Conservation (phyloP, 495 filamentous ascomycete genomes). For the Daldinia decipiens region DNA sequence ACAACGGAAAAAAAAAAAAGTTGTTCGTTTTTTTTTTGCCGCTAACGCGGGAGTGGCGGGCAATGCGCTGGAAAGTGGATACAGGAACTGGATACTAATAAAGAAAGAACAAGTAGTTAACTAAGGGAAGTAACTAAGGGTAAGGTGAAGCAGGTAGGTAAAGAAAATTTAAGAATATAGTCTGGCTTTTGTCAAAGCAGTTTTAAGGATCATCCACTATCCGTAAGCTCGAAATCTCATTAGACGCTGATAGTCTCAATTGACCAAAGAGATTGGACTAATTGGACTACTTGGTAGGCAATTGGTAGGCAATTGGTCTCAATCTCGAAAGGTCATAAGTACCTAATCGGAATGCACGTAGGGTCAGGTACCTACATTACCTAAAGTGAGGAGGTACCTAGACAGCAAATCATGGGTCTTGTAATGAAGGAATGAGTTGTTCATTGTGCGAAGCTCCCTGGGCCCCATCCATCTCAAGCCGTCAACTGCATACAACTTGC, state of each 20-base stretch:
- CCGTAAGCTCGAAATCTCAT: conserved; percentile 8
- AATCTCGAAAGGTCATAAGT: conserved; percentile 29
- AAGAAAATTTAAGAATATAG: conserved; percentile 5
- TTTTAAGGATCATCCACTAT: conserved; percentile 11
- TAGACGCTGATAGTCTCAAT: conserved; percentile 23
- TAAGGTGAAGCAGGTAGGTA: conserved; percentile 5
- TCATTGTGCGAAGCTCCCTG: conserved; percentile 34
- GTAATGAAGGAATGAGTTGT: conserved; percentile 42
- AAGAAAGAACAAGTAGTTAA: conserved; percentile 7
- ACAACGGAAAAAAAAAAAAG: conserved; percentile 18
- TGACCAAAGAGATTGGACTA: conserved; percentile 44
- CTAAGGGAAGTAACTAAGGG: too few species aligned
- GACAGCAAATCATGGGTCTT: conserved; percentile 23
- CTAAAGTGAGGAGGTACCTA: conserved; percentile 17
- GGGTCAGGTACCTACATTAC: conserved; percentile 44
- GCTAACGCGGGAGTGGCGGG: too few species aligned
- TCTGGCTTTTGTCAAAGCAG: conserved; percentile 5
- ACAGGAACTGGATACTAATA: conserved; percentile 12
- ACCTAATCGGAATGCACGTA: conserved; percentile 43
- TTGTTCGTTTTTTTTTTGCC: conserved; percentile 31
- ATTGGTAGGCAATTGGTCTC: conserved; percentile 11
- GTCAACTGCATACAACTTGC: conserved; percentile 32
- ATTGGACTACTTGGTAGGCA: conserved; percentile 30
- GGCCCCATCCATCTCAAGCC: conserved; percentile 24
- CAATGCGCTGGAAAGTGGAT: conserved; percentile 27